Evolutionary conservation across 2,329 filamentous ascomycete species (phyloP), one percentile per base, ranked within the genome.

Genomic region (Penicillium glabrum): DNA sequence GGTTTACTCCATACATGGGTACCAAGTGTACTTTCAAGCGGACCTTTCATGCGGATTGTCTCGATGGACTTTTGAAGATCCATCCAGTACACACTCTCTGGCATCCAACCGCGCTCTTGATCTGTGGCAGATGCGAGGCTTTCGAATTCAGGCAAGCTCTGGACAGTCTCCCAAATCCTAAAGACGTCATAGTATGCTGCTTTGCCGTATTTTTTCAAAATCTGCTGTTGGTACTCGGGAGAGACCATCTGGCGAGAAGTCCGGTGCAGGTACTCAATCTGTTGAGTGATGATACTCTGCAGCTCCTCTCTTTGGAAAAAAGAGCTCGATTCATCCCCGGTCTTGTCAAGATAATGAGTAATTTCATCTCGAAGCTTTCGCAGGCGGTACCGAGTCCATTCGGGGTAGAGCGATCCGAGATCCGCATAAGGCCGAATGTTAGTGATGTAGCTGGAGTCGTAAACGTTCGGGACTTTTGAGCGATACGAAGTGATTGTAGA

Each of bases 401-500:
- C 56, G 3, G 56, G 52, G 46, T 69, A 69, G 2, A 69, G 60
- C 31, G 45, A 41, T 13, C 41, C 37, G 7, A 50, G 49, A 44
- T 66, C 48, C 3, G 61, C 51, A 33, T 67, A 64, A 3, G 63
- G 58, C 14, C 66, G 56, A 3, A 67, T 57, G 16, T 66, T 66
- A n/a, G 60, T 61, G 11, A 66, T 59, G 45, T 62, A 61, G 41
- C 60, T 66, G 24, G 59, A 59, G 57, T 69, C 67, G 14, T 65
- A 62, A 0, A 66, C 29, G 7, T 56, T 56, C 6, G 58, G 56
- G 1, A 61, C 14, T 4, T 53, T 59, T 5, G 68, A 59, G 3
- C 68, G 62, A 35, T 67, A 69, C 8, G 67, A 67, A 37, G 67
- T 69, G 11, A 70, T 63, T 19, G 63, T 67, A 5, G 63, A 63